Conservation (phyloP, 2,329 filamentous ascomycete species). For the Colletotrichum horii region DNA sequence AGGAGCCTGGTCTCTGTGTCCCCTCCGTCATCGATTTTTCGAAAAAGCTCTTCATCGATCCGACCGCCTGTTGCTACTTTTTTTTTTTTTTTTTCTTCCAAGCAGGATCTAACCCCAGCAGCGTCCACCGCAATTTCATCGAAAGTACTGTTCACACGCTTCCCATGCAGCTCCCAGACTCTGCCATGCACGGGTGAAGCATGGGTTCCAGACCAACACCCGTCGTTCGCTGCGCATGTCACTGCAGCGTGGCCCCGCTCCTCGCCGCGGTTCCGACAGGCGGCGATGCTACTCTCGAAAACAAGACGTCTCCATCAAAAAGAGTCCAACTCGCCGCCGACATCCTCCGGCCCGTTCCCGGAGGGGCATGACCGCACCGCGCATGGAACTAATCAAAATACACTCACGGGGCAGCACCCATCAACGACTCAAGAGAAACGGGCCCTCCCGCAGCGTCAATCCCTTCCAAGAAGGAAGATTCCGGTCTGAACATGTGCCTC, state of each 20-base stretch:
- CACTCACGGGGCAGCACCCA: neutral
- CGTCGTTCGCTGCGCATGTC: neutral
- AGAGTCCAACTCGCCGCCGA: neutral
- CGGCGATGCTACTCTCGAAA: slow-evolving; percentile 4
- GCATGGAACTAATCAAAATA: neutral
- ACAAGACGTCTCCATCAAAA: neutral
- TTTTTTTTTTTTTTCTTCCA: neutral
- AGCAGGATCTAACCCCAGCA: neutral
- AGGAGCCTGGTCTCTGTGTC: neutral
- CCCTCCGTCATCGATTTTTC: neutral
- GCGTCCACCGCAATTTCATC: neutral
- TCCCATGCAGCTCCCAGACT: neutral
- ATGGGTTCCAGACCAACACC: neutral
- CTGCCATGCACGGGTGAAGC: neutral
- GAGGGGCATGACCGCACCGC: slow-evolving; percentile 7
- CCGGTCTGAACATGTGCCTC: neutral
- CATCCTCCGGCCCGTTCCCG: slow-evolving; percentile 14
- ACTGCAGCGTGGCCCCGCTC: neutral
- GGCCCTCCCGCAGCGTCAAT: slow-evolving; percentile 11
- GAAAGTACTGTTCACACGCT: neutral
- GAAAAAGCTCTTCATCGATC: neutral
- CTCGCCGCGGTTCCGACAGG: neutral
- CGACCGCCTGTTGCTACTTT: neutral
- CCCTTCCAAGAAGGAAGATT: neutral
- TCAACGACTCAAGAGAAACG: neutral